Conservation (phyloP, 305 asterid species). For the Solanum hybrid region DNA sequence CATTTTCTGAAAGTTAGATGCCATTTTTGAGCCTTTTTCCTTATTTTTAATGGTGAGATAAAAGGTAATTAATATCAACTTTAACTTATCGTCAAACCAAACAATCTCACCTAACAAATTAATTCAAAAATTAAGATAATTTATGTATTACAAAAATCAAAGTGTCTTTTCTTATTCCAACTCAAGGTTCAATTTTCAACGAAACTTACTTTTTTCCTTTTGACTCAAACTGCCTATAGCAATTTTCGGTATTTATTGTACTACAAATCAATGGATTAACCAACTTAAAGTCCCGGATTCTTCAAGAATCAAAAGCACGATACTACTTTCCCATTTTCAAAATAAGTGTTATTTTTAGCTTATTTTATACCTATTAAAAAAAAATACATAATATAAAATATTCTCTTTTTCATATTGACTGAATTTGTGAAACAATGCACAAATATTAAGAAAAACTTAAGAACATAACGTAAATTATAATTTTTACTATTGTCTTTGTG, state of each 20-base stretch:
- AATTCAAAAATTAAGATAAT: not conserved
- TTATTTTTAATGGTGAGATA: too few relatives aligned
- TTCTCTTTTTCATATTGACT: too few relatives aligned
- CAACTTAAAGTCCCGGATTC: not conserved
- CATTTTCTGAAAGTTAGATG: rapidly evolving
- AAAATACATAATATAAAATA: too few relatives aligned
- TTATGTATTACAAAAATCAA: not conserved
- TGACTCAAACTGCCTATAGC: not conserved
- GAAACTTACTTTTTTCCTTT: not conserved
- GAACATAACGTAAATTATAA: not conserved
- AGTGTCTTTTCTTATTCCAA: not conserved
- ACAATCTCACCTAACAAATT: not conserved
- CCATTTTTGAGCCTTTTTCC: too few relatives aligned
- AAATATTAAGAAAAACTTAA: too few relatives aligned
- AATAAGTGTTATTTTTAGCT: too few relatives aligned
- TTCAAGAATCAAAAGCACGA: not conserved
- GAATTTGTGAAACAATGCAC: not conserved
- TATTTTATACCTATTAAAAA: too few relatives aligned
- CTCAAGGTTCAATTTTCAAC: not conserved
- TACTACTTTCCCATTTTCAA: not conserved
- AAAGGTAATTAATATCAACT: not conserved
- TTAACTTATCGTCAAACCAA: not conserved
- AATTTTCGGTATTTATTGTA: not conserved
- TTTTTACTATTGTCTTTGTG: not conserved
- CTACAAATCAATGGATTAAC: not conserved